Base-by-base conservation (phyloP, 306 rosid species). In the Boehmeria nivea region DNA sequence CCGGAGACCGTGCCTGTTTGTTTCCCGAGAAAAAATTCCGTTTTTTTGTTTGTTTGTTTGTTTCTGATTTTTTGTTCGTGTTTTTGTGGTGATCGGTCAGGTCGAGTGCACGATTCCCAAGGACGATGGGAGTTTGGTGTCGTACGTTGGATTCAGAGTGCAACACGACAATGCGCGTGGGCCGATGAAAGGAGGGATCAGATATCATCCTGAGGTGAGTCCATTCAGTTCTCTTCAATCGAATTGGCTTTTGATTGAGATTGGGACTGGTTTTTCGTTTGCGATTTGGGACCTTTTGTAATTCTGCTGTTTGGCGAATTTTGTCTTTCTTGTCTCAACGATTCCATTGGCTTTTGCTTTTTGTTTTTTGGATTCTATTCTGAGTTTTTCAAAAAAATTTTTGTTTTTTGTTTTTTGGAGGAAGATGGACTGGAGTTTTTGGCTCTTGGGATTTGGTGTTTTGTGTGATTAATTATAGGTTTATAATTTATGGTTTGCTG, bases 101-200 rank as follows among this genome's bases (percentile, higher is more conserved):
- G 90, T 83, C 61, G 90, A 83, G 63, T 83, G 90, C 67, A 83
- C 84, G 69, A 83, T 83, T 10, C 90, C 90, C 1, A 83, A 74
- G 62, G 90, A 83, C 31, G 90, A 83, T 61, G 90, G 90, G 12
- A 83, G 65, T 16, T 46, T 83, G 68, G 84, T 64, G 4, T 77
- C 90, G 1, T 77, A 61, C 47, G 70, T 83, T 54, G 90, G 90
- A 8, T 83, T 77, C 54, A 72, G 86, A 60, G 76, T 83, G 14
- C 90, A 80, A 28, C 90, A 83, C 65, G 90, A 83, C 34, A 83
- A 83, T 63, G 84, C 90, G 51, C 81, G 86, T 65, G 90, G 90
- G 6, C 86, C 90, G 13, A 83, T 83, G 90, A 83, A 83, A 51
- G 86, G 90, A 60, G 90, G 90, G 43, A 80, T 80, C 70, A 69